Evolutionary conservation across 306 rosid species (phyloP).

Genomic region (Vachellia pachyceras): DNA sequence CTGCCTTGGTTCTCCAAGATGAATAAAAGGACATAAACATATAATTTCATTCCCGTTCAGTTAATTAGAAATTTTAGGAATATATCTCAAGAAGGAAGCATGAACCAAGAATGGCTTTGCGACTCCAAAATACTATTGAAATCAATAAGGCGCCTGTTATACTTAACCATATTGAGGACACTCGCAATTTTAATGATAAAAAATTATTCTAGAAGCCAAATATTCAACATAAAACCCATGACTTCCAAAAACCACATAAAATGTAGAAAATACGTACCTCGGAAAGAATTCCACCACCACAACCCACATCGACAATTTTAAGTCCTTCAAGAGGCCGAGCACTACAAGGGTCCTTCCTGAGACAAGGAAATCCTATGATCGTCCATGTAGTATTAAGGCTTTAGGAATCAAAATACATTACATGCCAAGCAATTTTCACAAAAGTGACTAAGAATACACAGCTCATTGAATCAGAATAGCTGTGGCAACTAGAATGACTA

Average conservation of each 20-base stretch:
- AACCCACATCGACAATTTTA: constrained; percentile 86
- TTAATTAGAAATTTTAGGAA: neutral
- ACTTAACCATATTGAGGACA: neutral
- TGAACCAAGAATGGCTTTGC: neutral
- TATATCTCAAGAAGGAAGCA: neutral
- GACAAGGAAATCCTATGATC: too few relatives aligned
- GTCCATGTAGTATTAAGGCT: constrained; percentile 11
- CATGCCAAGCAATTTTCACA: neutral
- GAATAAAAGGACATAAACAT: neutral
- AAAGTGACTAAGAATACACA: constrained; percentile 19
- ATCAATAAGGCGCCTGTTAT: neutral
- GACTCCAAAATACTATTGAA: neutral
- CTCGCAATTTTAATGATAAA: neutral
- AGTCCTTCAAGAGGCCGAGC: constrained; percentile 84
- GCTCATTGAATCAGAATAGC: neutral
- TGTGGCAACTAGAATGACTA: neutral
- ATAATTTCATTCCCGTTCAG: neutral
- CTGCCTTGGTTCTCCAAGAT: neutral
- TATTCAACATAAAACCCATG: neutral
- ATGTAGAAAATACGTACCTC: constrained; percentile 58
- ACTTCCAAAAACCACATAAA: neutral
- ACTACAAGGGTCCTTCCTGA: constrained; percentile 81
- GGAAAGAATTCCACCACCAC: constrained; percentile 97
- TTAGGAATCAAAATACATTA: neutral
- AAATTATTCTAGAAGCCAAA: neutral